These are phyloP conservation scores for Yarrowia hollandica DNA, from an alignment of 805 yeast genomes.

Conservation along the genomic window DNA sequence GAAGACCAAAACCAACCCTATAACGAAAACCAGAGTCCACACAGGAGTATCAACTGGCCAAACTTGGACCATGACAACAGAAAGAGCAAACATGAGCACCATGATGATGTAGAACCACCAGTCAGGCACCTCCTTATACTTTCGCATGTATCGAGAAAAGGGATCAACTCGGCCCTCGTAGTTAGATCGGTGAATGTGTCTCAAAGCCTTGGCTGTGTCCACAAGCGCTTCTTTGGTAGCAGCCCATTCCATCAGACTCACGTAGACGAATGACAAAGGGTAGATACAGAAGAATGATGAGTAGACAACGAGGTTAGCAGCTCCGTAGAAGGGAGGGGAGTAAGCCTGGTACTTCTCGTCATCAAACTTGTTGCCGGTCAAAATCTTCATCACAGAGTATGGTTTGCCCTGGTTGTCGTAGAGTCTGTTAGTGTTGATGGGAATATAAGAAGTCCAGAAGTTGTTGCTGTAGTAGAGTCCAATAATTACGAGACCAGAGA, in stretches of 20 bases:
- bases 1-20: conserved; percentile 57
- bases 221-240: conserved; percentile 34
- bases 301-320: conserved; percentile 48
- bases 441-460: conserved; percentile 61
- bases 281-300: conserved; percentile 59
- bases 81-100: conserved; percentile 46
- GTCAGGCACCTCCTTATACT: conserved; percentile 54
- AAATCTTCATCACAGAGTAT: conserved; percentile 51
- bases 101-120: conserved; percentile 54
- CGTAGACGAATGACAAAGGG: conserved; percentile 55
- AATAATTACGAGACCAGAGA: conserved; percentile 50
- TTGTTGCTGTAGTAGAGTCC: conserved; percentile 54
- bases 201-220: conserved; percentile 11
- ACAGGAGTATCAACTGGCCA: conserved; percentile 54
- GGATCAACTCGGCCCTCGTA: conserved; percentile 43
- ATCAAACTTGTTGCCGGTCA: conserved; percentile 44
- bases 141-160: conserved; percentile 51
- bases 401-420: conserved; percentile 54
- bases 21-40: conserved; percentile 61
- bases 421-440: conserved; percentile 56
- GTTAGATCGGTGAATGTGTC: conserved; percentile 13
- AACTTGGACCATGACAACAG: conserved; percentile 46
- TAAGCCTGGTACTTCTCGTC: conserved; percentile 53
- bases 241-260: conserved; percentile 32
- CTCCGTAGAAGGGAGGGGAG: conserved; percentile 68